Conservation (phyloP, 139 green algal species). For the Diplosphaera chodatii region DNA sequence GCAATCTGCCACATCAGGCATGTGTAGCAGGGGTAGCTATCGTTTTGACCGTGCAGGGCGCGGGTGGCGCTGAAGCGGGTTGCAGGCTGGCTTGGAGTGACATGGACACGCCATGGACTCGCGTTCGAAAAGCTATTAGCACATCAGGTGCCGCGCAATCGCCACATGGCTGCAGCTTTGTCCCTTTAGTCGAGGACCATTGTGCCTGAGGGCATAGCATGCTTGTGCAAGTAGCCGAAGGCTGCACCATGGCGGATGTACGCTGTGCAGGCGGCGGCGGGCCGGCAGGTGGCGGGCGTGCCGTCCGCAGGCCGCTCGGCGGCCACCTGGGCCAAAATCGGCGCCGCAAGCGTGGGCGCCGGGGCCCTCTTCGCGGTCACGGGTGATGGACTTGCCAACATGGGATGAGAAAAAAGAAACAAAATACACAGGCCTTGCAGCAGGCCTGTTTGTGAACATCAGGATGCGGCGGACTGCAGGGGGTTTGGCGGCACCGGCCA, state of each 20-base stretch:
- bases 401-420: no score
- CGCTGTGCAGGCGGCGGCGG: not conserved
- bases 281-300: no score
- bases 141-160: slow-evolving; percentile 21
- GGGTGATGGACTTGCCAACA: slow-evolving; percentile 9
- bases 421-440: no score
- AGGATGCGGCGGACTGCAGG: slow-evolving; percentile 21
- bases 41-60: not conserved
- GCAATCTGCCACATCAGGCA: no score
- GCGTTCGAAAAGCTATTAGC: slow-evolving; percentile 48
- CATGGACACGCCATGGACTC: slow-evolving; percentile 46
- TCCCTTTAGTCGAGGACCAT: no score
- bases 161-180: no score
- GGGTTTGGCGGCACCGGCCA: slow-evolving; percentile 71
- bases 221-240: no score
- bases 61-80: slow-evolving; percentile 58
- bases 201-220: no score
- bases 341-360: slow-evolving; percentile 55
- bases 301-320: not conserved
- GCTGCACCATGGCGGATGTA: no score
- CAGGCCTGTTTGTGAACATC: no score
- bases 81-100: slow-evolving; percentile 65
- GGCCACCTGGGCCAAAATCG: slow-evolving; percentile 34
- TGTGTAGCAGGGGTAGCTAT: no score
- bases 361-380: slow-evolving; percentile 72